Percentiles rank a stretch among this genome's conserved stretches.
phyloP scores from a whole-genome alignment of 345 rosid genomes.

The Brassica carinata region DNA sequence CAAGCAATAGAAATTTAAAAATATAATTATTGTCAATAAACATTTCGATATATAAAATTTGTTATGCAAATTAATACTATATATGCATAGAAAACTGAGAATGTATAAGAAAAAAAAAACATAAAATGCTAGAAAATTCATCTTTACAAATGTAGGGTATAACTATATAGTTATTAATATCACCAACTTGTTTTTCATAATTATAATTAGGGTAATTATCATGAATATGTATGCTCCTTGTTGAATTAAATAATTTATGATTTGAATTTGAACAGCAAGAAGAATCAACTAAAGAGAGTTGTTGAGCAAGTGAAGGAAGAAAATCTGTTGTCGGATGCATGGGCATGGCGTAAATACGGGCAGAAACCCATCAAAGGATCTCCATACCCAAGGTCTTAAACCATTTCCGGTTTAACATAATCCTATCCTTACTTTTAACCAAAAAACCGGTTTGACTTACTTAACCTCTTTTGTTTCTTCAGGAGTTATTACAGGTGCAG shows the following conservation, averaged over 20 bases:
- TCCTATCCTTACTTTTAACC: neutral
- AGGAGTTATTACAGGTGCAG: slow-evolving; percentile 87
- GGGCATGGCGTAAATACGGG: slow-evolving; percentile 92
- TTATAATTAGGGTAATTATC: too few relatives aligned
- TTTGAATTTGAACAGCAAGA: slow-evolving; percentile 41
- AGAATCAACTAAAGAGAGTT: slow-evolving; percentile 57
- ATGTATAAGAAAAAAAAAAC: too few relatives aligned
- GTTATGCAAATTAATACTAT: neutral
- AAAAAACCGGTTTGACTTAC: neutral
- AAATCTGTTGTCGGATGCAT: slow-evolving; percentile 55
- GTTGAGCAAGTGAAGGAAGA: slow-evolving; percentile 58
- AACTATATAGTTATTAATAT: neutral
- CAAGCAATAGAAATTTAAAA: neutral
- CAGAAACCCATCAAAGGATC: slow-evolving; percentile 89
- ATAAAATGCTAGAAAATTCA: neutral
- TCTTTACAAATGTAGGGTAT: neutral
- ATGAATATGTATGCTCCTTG: neutral
- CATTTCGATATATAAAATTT: neutral
- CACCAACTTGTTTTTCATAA: neutral
- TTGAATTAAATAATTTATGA: neutral
- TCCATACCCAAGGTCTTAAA: slow-evolving; percentile 68
- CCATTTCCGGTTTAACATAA: slow-evolving; percentile 15
- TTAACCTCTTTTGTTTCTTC: slow-evolving; percentile 19
- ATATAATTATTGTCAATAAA: neutral
- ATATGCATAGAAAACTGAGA: neutral